Evolutionary conservation across 225 moss, liverwort and hornwort genomes (phyloP).

Genomic region (Pseudoscleropodium purum): DNA sequence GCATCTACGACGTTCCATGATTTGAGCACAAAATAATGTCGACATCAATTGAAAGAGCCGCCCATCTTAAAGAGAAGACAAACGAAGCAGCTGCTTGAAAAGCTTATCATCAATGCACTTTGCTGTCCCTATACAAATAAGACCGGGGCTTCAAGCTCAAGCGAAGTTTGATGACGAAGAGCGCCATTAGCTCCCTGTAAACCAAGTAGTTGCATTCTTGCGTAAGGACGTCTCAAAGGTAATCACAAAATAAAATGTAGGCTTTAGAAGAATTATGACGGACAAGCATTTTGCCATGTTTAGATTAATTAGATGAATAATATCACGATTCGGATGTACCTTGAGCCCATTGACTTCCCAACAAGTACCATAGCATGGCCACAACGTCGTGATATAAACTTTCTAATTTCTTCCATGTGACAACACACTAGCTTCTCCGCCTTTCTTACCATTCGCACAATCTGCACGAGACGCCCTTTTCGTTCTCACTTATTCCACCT

Average conservation of each 20-base stretch:
- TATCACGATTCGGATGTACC: conserved; percentile 11
- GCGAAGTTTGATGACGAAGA: conserved; percentile 42
- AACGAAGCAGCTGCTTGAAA: background rate
- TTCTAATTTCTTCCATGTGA: conserved; percentile 33
- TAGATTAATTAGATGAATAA: background rate
- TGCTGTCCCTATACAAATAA: conserved; percentile 29
- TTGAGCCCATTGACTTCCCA: conserved; percentile 71
- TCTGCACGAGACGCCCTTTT: conserved; percentile 10
- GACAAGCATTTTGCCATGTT: background rate
- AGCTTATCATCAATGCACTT: background rate
- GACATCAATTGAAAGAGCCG: background rate
- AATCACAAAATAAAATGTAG: background rate
- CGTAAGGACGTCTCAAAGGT: background rate
- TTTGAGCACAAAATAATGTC: background rate
- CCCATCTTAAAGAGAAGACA: background rate
- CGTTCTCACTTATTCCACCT: background rate
- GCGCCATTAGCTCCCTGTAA: conserved; percentile 33
- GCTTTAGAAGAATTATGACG: background rate
- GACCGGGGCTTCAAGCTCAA: conserved; percentile 37
- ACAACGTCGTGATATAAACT: conserved; percentile 38
- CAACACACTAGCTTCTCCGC: conserved; percentile 52
- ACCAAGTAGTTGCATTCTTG: background rate
- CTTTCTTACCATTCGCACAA: conserved; percentile 54
- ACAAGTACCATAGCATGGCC: conserved; percentile 53
- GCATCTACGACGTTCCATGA: background rate